Base-by-base conservation (phyloP, 139 green algal species). In the Deuterostichococcus epilithicus region DNA sequence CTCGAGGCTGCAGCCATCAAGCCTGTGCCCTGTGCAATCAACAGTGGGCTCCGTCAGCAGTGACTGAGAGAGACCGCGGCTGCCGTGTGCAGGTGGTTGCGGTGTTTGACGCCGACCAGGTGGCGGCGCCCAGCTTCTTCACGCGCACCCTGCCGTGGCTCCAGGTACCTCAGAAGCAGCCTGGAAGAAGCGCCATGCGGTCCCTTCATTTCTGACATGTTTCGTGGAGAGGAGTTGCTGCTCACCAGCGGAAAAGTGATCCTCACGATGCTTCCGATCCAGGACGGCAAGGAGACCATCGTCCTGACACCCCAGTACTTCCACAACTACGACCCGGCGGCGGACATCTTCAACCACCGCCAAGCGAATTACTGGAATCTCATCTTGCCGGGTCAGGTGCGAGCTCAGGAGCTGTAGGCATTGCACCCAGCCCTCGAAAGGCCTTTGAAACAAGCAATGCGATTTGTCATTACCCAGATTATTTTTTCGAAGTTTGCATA, bases 91-190 rank as follows among this genome's bases (percentile, higher is more conserved):
- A 81, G 67, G 73, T 77, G 37, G 85, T 93, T 73, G 67, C 88
- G 38, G 65, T 94, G 4, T 94, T 94, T 82, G 90, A 95, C 63
- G 90, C 90, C 34, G 90, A 95, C 76, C 88, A 88, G 87, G 77
- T 80, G 15, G 81, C 81, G 1, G 38, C n/a, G 8, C 70, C 72
- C 30, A 87, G 93, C 73, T 95, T 95, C 82, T 91, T 92, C 73
- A 75, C 86, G 22, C 91, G 90, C 77, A 86, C 78, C 20, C 77
- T 91, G 68, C 80, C 86, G 0, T 72, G 82, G 73, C 68, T 90
- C 33, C 81, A 88, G 63, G 80, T 72, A 20, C 81, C 70, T 32
- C 67, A 82, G 32, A 26, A 13, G 33, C 20, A 69, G 8, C 23
- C 63, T 22, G 22, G 47, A 63, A 63, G 47, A 22, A 63, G 18